These are phyloP conservation scores for Cryptococcus floricola DNA, from an alignment of 1,284 basidiomycete genomes.

Conservation along the genomic window DNA sequence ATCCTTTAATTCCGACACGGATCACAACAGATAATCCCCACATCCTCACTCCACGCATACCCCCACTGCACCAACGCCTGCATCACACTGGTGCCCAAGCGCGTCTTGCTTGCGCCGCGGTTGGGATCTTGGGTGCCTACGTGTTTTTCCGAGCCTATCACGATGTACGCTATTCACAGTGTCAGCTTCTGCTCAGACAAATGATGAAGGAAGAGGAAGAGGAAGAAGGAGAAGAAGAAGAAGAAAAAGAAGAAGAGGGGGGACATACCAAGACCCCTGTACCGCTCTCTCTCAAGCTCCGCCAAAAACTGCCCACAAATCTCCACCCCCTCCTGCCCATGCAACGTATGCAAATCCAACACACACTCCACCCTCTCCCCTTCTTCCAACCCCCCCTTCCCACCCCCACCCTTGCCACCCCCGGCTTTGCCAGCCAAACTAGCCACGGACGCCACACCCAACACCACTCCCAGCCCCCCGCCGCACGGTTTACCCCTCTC, in stretches of 20 bases:
- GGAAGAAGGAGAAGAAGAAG: not conserved
- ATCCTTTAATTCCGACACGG: slow-evolving; percentile 27
- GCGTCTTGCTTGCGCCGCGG: slow-evolving; percentile 73
- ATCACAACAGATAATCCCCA: slow-evolving; percentile 85
- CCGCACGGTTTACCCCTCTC: slow-evolving; percentile 73
- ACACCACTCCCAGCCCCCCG: slow-evolving; percentile 72
- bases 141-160: slow-evolving; percentile 95
- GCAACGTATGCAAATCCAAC: slow-evolving; percentile 81
- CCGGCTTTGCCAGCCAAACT: slow-evolving; percentile 39
- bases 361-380: slow-evolving; percentile 78
- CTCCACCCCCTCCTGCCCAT: slow-evolving; percentile 86
- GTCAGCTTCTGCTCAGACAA: not conserved
- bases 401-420: slow-evolving; percentile 53
- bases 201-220: not conserved
- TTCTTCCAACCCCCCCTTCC: slow-evolving; percentile 55
- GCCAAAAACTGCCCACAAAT: slow-evolving; percentile 86
- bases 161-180: slow-evolving; percentile 62
- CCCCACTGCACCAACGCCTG: slow-evolving; percentile 89
- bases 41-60: slow-evolving; percentile 91
- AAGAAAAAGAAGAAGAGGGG: not conserved
- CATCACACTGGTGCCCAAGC: slow-evolving; percentile 76
- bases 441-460: slow-evolving; percentile 63
- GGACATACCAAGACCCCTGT: slow-evolving; percentile 69
- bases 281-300: slow-evolving; percentile 79
- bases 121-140: slow-evolving; percentile 78